Evolutionary conservation across 139 green algal genomes (phyloP), one percentile per base, ranked within the genome.

Genomic region (Tetradesmus obliquus): DNA sequence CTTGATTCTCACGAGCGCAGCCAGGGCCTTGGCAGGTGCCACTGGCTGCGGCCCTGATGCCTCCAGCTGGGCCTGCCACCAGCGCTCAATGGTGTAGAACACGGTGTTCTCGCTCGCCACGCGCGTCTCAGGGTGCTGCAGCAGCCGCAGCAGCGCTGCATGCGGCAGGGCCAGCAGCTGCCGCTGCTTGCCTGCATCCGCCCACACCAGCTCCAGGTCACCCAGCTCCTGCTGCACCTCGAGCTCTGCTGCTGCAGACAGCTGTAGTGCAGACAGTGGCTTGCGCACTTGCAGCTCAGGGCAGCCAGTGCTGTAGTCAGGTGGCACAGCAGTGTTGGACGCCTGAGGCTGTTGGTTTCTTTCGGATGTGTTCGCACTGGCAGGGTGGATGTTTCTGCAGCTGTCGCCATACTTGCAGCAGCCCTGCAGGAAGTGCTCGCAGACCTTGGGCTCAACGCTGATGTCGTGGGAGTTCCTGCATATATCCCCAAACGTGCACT

Each of bases 201-300:
- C 79, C n/a, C 20, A 10, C 2, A 84, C 7, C 24, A 55, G 20
- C 79, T 84, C 79, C 22, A 84, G 55, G 22, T 84, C 79, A 15
- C 79, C 79, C 53, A 84, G 79, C 22, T 84, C 17, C 79, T 84
- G 79, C 79, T 55, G n/a, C 79, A 84, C 22, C 79, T 84, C 55
- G 45, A 3, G 2, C 22, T 5, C 24, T 5, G 79, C 79, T 15
- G 53, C 12, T 32, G 45, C n/a, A 12, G 8, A 84, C n/a, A 84
- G 1, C 22, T 55, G n/a, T n/a, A n/a, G n/a, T n/a, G n/a, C n/a
- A n/a, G n/a, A n/a, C n/a, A n/a, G n/a, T n/a, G n/a, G 7, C 79
- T 84, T 55, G 7, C 20, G 55, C 22, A 0, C 79, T 22, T 54
- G 22, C 24, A 20, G n/a, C 0, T 84, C 79, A 20, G 79, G 22